Evolutionary conservation across 352 stramenopile genomes (phyloP).

Genomic region (Hyaloperonospora arabidopsidis): DNA sequence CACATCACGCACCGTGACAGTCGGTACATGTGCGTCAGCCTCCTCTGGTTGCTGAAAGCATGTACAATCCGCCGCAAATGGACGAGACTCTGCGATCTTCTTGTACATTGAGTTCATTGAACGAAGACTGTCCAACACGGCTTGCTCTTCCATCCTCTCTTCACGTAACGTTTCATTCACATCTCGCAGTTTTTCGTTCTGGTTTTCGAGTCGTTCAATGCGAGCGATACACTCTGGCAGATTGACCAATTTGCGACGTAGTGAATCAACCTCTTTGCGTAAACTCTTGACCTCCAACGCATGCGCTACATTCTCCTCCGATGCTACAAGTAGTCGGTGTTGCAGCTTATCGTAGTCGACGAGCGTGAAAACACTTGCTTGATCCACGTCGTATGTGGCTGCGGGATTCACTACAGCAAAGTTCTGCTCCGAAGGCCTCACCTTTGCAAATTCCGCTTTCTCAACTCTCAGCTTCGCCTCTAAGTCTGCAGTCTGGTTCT

Average conservation of each 20-base stretch:
- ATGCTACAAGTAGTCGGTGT: conserved; percentile 32
- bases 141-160: conserved; percentile 57
- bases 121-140: conserved; percentile 55
- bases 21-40: conserved; percentile 16
- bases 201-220: conserved; percentile 55
- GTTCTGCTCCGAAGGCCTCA: conserved; percentile 11
- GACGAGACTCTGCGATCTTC: conserved; percentile 53
- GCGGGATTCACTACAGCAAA: conserved; percentile 36
- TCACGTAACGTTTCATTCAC: conserved; percentile 47
- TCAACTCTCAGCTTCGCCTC: conserved; percentile 20
- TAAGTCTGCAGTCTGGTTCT: conserved; percentile 31
- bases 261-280: conserved; percentile 42
- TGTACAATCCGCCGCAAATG: conserved; percentile 31
- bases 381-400: conserved; percentile 49
- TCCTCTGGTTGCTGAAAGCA: conserved; percentile 19
- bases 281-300: conserved; percentile 45
- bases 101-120: conserved; percentile 67
- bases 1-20: conserved; percentile 41
- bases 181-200: conserved; percentile 42
- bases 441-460: conserved; percentile 9
- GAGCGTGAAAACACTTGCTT: conserved; percentile 47
- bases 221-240: conserved; percentile 31
- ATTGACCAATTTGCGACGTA: conserved; percentile 38
- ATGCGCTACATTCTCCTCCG: conserved; percentile 39
- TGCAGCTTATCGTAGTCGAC: conserved; percentile 48